Evolutionary conservation across 306 rosid genomes (phyloP).

Genomic region (Adenanthera pavonina): DNA sequence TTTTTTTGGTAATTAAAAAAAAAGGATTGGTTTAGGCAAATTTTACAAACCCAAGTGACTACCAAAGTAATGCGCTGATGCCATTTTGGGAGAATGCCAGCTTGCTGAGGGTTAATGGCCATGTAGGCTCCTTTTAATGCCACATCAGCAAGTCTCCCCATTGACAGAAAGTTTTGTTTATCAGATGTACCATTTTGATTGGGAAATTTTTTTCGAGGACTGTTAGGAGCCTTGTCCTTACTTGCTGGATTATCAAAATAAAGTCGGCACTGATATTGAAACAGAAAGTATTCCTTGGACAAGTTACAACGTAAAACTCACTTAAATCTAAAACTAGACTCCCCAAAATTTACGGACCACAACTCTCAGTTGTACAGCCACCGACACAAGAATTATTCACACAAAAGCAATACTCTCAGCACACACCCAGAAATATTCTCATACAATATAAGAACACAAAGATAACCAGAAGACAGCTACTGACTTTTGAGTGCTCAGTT

Average conservation of each 20-base stretch:
- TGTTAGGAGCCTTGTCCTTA: not conserved
- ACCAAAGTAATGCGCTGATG: not conserved
- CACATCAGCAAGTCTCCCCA: not conserved
- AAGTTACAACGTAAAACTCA: no score
- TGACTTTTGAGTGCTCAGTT: conserved; percentile 1
- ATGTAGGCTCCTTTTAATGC: not conserved
- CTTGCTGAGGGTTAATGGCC: not conserved
- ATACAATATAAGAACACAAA: not conserved
- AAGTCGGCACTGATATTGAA: not conserved
- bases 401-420: not conserved
- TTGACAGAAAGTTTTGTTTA: not conserved
- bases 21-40: not conserved
- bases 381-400: not conserved
- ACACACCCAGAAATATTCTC: not conserved
- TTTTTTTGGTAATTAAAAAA: no score
- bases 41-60: not conserved
- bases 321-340: not conserved
- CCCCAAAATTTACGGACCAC: not conserved
- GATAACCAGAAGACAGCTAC: not conserved
- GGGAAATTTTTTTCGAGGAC: not conserved
- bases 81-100: not conserved
- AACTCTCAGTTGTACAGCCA: not conserved
- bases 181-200: not conserved
- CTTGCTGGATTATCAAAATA: not conserved
- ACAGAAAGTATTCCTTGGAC: not conserved